These are phyloP conservation scores for Puccinia novopanici DNA, from an alignment of 1,284 basidiomycete species.

Conservation along the genomic window DNA sequence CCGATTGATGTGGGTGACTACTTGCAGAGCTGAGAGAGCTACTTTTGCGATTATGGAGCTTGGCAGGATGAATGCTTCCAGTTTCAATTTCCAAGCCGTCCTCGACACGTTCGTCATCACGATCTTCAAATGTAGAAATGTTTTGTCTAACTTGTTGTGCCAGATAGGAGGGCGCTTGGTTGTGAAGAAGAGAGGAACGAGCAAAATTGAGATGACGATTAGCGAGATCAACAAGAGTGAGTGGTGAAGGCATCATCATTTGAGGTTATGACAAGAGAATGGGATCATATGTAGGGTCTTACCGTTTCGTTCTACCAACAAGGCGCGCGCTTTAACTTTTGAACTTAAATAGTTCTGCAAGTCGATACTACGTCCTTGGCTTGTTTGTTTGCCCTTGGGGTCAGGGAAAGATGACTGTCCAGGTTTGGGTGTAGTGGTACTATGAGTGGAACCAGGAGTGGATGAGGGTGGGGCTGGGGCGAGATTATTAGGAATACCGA, in stretches of 20 bases:
- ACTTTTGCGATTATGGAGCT: slow-evolving; percentile 25
- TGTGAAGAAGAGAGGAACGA: background rate
- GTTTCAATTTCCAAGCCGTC: slow-evolving; percentile 47
- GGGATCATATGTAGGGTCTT: background rate
- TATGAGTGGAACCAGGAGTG: background rate
- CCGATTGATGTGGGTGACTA: slow-evolving; percentile 16
- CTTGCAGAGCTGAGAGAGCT: slow-evolving; percentile 43
- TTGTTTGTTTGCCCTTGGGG: slow-evolving; percentile 19
- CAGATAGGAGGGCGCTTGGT: slow-evolving; percentile 18
- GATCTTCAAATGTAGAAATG: slow-evolving; percentile 38
- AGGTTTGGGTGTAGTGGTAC: background rate
- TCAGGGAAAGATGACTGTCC: background rate
- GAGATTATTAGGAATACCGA: slow-evolving; percentile 47
- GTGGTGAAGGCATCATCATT: background rate
- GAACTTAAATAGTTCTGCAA: slow-evolving; percentile 15
- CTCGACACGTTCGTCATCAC: slow-evolving; percentile 31
- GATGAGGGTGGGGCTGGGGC: slow-evolving; percentile 5
- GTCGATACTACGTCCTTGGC: slow-evolving; percentile 15
- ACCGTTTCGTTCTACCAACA: slow-evolving; percentile 1
- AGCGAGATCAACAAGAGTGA: background rate
- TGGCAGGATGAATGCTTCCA: slow-evolving; percentile 39
- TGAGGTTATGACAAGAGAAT: background rate
- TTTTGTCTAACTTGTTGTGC: slow-evolving; percentile 17
- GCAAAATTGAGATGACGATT: background rate
- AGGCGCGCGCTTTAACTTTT: slow-evolving; percentile 40